phyloP scores from a whole-genome alignment of 2,329 filamentous ascomycete species.

The Hypoxylon sp. region DNA sequence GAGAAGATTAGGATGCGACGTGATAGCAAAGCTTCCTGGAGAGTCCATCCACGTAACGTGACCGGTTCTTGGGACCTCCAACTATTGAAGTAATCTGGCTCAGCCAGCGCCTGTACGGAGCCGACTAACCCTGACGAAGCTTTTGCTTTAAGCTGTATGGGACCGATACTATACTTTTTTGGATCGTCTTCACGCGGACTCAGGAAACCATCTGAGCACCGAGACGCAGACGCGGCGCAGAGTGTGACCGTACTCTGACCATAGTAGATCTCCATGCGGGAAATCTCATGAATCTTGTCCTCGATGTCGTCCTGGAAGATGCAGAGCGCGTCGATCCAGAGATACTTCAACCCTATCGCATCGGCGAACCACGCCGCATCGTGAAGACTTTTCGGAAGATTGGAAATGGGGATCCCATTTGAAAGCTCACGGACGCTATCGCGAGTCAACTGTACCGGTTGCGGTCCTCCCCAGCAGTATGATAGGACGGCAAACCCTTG shows the following conservation, averaged over 20 bases:
- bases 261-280: constrained; percentile 29
- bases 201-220: constrained; percentile 21
- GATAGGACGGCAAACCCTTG: constrained; percentile 20
- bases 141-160: constrained; percentile 18
- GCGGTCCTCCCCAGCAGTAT: constrained; percentile 27
- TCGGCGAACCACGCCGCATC: constrained; percentile 31
- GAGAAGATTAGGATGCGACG: constrained; percentile 36
- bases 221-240: constrained; percentile 26
- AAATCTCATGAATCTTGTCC: constrained; percentile 20
- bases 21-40: constrained; percentile 35
- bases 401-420: constrained; percentile 12
- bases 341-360: constrained; percentile 21
- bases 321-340: constrained; percentile 28
- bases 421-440: constrained; percentile 3
- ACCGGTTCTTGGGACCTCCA: constrained; percentile 24
- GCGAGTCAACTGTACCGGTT: constrained; percentile 25
- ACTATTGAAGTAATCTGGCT: constrained; percentile 16
- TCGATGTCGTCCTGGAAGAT: constrained; percentile 24
- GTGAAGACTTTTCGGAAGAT: constrained; percentile 24
- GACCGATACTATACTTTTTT: constrained; percentile 20
- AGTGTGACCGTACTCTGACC: constrained; percentile 26
- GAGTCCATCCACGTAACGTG: constrained; percentile 34
- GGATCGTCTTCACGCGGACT: constrained; percentile 13
- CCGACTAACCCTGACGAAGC: constrained; percentile 12
- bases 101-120: constrained; percentile 19